phyloP scores from a whole-genome alignment of 1,139 yeast species.

The Debaryomyces udenii region DNA sequence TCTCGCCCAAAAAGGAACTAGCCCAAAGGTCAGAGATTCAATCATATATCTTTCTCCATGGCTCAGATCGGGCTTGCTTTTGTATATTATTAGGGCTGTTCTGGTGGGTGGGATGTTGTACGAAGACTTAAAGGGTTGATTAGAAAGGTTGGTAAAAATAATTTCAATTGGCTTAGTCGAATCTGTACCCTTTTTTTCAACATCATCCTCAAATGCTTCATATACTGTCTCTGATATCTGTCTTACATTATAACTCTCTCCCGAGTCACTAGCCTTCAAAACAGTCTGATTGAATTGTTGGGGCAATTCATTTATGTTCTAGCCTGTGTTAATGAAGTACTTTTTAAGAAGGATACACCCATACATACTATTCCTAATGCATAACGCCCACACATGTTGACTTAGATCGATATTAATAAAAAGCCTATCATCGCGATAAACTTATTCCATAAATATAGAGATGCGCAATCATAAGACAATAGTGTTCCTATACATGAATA shows the following conservation, averaged over 20 bases:
- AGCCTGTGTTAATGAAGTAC: slow-evolving; percentile 3
- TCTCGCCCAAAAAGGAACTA: slow-evolving; percentile 47
- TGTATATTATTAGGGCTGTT: slow-evolving; percentile 36
- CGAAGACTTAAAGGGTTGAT: slow-evolving; percentile 24
- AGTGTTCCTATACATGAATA: too few relatives aligned
- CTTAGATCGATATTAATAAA: too few relatives aligned
- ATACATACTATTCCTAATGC: slow-evolving; percentile 46
- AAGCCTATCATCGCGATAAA: neutral
- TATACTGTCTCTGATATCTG: slow-evolving; percentile 12
- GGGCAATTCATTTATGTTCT: slow-evolving; percentile 37
- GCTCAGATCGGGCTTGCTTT: slow-evolving; percentile 13
- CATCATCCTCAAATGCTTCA: slow-evolving; percentile 8
- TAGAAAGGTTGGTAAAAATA: slow-evolving; percentile 2
- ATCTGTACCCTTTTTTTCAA: neutral
- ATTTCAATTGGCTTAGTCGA: slow-evolving; percentile 7
- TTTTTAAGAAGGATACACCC: neutral
- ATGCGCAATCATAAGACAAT: too few relatives aligned
- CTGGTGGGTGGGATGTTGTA: slow-evolving; percentile 49
- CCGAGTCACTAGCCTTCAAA: slow-evolving; percentile 4
- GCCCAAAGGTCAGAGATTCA: slow-evolving; percentile 47
- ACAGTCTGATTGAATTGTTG: slow-evolving; percentile 31
- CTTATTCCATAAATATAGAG: too few relatives aligned
- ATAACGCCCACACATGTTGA: slow-evolving; percentile 48
- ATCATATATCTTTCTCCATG: slow-evolving; percentile 24
- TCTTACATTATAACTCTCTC: slow-evolving; percentile 1